phyloP scores from a whole-genome alignment of 1,284 basidiomycete genomes.

The Blastosporella zonata region DNA sequence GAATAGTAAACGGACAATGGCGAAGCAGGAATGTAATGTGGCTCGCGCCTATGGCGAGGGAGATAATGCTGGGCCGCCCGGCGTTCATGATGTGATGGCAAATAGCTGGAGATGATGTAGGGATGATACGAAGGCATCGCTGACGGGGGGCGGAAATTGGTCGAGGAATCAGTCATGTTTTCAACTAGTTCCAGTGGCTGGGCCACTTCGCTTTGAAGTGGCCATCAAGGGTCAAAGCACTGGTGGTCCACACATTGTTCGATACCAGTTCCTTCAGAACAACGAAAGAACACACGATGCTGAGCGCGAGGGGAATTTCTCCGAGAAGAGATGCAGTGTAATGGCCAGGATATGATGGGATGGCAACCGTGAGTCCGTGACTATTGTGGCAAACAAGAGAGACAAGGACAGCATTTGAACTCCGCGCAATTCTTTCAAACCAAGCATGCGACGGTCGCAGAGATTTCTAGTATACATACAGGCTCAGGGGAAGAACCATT shows the following conservation, averaged over 20 bases:
- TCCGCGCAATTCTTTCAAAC: not conserved
- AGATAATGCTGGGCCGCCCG: not conserved
- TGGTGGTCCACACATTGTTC: conserved; percentile 7
- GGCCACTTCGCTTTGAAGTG: conserved; percentile 9
- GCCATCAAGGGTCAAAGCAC: conserved; percentile 15
- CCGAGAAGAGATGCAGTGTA: not conserved
- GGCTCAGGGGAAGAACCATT: no score
- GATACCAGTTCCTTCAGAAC: not conserved
- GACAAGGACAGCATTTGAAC: not conserved
- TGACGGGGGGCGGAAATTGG: not conserved
- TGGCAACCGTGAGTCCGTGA: not conserved
- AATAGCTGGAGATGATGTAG: not conserved
- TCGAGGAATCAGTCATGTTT: not conserved
- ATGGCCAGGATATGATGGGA: not conserved
- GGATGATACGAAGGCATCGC: not conserved
- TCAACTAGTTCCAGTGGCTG: conserved; percentile 7
- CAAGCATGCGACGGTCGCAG: not conserved
- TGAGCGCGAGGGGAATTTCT: not conserved
- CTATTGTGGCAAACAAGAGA: not conserved
- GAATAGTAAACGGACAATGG: not conserved
- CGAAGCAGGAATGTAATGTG: not conserved
- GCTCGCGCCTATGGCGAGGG: not conserved
- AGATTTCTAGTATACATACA: not conserved
- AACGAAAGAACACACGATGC: not conserved
- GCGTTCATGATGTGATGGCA: not conserved